Evolutionary conservation across 805 yeast genomes (phyloP), one percentile per base, ranked within the genome.

Genomic region (Hanseniaspora lachancei): DNA sequence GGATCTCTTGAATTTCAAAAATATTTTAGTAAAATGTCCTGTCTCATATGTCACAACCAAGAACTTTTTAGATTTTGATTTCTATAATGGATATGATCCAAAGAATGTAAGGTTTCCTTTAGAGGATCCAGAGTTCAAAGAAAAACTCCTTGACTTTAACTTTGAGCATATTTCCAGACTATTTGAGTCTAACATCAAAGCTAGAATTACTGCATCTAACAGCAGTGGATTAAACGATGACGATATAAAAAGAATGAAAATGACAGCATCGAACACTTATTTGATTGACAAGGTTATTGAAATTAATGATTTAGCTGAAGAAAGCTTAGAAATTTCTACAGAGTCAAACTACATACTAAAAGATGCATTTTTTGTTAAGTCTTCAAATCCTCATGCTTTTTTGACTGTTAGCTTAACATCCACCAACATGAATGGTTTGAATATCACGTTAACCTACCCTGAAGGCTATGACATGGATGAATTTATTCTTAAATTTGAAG

Each of bases 211-310:
- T 23, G 60, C 61, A 2, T 64, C 65, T 64, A 59, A 60, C 34
- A 59, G 57, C 27, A 49, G 47, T 38, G 63, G 63, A 0, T 64
- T 63, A 43, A 62, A 62, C 49, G 69, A 65, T 47, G 64, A 64
- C 48, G 69, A 64, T 49, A 60, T 67, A 16, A 63, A 62, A 51
- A 59, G 64, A 49, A 63, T 64, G 67, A 64, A 62, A 53, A 60
- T 59, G 48, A 29, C 32, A 35, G 61, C 58, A 4, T 57, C 56
- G 20, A 58, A 57, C 55, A 54, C 49, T 36, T 54, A 9, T 23
- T 34, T 6, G 43, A 50, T 36, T 44, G 62, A n/a, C 56, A 62
- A 49, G 16, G 54, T 61, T 12, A 61, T 66, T 36, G 65, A 62
- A 50, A 60, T 66, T 15, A 62, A 64, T 57, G 68, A 66, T 53